A percentile compares a stretch with the other conserved stretches of the same genome.
Conservation (phyloP, 225 moss, liverwort and hornwort genomes). For the Asterella californica region DNA sequence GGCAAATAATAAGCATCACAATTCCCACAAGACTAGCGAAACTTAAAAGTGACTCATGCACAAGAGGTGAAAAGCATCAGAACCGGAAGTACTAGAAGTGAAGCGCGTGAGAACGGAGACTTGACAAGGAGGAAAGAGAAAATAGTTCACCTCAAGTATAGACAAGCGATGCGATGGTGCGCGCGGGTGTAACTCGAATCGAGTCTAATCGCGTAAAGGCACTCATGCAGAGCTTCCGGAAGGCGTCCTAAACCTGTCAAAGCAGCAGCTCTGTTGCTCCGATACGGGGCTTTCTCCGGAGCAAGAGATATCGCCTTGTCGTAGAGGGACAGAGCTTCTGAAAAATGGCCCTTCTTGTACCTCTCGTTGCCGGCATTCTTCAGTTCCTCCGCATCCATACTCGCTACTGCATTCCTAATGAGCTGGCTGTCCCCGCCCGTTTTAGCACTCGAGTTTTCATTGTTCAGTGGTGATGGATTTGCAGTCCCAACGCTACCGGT, state of each 20-base stretch:
- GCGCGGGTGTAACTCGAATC: constrained; percentile 67
- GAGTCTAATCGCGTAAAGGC: constrained; percentile 65
- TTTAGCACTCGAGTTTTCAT: constrained; percentile 6
- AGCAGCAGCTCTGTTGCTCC: constrained; percentile 85
- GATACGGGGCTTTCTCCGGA: constrained; percentile 69
- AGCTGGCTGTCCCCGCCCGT: constrained; percentile 39
- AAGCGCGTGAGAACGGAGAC: background rate
- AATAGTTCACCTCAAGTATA: constrained; percentile 53
- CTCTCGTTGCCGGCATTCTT: constrained; percentile 83
- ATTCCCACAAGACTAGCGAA: no score
- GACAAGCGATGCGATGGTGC: constrained; percentile 67
- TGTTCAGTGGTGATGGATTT: constrained; percentile 3
- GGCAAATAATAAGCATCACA: no score
- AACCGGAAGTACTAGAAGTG: background rate
- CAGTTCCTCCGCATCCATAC: constrained; percentile 72
- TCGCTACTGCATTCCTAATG: constrained; percentile 52
- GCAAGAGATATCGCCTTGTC: constrained; percentile 74
- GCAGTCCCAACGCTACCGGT: constrained; percentile 28
- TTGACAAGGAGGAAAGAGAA: background rate
- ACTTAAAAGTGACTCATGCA: no score
- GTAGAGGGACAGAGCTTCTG: constrained; percentile 73
- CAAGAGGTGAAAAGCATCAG: no score
- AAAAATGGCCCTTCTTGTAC: constrained; percentile 81
- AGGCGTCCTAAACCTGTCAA: constrained; percentile 73
- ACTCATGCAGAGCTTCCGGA: constrained; percentile 79